Percentiles rank a stretch among this genome's conserved stretches.
Conservation (phyloP, 345 rosid species). For the Triadica sebifera region DNA sequence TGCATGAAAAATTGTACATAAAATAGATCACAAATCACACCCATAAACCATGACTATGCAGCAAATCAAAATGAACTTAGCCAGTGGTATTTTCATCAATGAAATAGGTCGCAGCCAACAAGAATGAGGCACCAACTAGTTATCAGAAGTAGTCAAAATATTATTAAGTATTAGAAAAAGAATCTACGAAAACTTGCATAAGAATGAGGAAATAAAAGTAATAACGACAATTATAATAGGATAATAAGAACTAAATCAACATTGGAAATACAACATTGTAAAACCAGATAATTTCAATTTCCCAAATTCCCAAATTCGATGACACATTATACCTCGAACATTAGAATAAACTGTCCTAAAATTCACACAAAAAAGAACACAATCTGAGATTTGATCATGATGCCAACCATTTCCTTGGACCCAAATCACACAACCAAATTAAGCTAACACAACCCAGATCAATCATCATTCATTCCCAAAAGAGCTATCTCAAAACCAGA, state of each 20-base stretch:
- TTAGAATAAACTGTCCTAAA: background rate
- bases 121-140: background rate
- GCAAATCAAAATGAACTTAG: background rate
- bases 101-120: background rate
- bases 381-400: constrained; percentile 13
- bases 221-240: background rate
- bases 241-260: background rate
- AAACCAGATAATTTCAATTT: constrained; percentile 11
- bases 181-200: background rate
- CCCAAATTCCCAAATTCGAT: constrained; percentile 18
- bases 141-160: background rate
- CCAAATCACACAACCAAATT: constrained; percentile 16
- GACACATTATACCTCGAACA: constrained; percentile 9
- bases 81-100: background rate
- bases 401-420: constrained; percentile 4
- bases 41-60: background rate
- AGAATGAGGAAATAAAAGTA: background rate
- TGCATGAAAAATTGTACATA: background rate
- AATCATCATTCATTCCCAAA: background rate
- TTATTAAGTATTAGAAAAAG: background rate
- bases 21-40: background rate
- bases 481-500: constrained; percentile 30
- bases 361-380: constrained; percentile 6
- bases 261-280: constrained; percentile 21
- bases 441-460: constrained; percentile 22